Percentiles rank a stretch among this genome's conserved stretches.
Evolutionary conservation across 2,329 filamentous ascomycete species (phyloP).

Genomic region (Calcarisporium arbuscula): DNA sequence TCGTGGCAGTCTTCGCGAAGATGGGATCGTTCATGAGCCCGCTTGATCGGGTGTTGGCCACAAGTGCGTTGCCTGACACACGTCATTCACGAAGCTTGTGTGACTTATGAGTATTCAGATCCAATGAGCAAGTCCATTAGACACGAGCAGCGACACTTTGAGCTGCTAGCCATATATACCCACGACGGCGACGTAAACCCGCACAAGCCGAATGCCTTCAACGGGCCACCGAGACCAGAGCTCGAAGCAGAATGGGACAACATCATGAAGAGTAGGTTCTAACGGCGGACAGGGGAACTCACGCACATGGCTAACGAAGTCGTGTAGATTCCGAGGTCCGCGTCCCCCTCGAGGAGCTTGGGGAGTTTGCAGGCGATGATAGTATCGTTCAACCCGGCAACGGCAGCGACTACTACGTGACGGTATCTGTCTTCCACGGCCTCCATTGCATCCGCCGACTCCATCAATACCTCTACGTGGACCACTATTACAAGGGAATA

Average conservation of each 20-base stretch:
- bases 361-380: not conserved
- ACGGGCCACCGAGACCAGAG: not conserved
- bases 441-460: constrained; percentile 2
- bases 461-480: constrained; percentile 1
- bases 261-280: constrained; percentile 1
- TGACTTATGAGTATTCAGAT: too few relatives aligned
- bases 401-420: constrained; percentile 2
- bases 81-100: too few relatives aligned
- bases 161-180: constrained; percentile 1
- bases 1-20: too few relatives aligned
- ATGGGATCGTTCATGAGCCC: too few relatives aligned
- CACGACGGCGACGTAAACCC: constrained; percentile 2
- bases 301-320: not conserved
- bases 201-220: constrained; percentile 1
- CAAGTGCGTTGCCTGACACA: too few relatives aligned
- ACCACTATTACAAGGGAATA: not conserved
- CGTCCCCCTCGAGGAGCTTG: not conserved
- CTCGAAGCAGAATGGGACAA: constrained; percentile 1
- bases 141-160: constrained; percentile 1
- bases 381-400: not conserved
- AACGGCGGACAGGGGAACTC: not conserved
- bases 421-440: constrained; percentile 1
- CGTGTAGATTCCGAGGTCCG: constrained; percentile 1
- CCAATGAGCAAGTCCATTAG: too few relatives aligned
- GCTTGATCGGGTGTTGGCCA: too few relatives aligned